These are phyloP conservation scores for Penicillium cinerascens DNA, from an alignment of 495 filamentous ascomycete genomes.

Conservation along the genomic window DNA sequence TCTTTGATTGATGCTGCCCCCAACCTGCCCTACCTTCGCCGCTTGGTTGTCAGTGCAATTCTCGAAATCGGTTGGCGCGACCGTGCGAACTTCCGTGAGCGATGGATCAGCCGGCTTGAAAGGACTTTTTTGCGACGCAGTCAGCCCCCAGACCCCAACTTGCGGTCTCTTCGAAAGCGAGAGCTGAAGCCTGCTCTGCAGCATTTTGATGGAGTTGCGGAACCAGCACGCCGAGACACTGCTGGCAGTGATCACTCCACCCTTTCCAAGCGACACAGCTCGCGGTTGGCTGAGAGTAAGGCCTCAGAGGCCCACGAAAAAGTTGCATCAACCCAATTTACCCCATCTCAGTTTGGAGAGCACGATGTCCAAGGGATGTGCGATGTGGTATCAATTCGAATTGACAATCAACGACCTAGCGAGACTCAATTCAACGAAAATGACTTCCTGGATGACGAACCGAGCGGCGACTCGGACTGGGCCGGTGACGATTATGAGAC, in stretches of 20 bases:
- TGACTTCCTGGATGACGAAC: constrained; percentile 74
- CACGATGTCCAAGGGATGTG: constrained; percentile 67
- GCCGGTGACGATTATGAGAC: constrained; percentile 43
- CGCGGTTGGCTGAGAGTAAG: constrained; percentile 34
- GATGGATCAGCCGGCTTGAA: constrained; percentile 63
- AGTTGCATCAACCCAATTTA: background rate
- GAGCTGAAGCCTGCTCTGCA: background rate
- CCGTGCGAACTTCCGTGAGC: constrained; percentile 66
- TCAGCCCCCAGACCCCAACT: constrained; percentile 45
- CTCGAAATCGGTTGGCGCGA: constrained; percentile 75
- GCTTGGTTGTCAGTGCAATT: constrained; percentile 66
- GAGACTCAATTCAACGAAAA: constrained; percentile 71
- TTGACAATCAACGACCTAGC: constrained; percentile 77
- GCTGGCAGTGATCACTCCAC: constrained; percentile 15
- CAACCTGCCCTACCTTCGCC: constrained; percentile 58
- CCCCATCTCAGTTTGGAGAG: constrained; percentile 6
- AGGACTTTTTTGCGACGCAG: constrained; percentile 60
- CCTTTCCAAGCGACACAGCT: constrained; percentile 41
- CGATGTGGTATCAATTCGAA: constrained; percentile 69
- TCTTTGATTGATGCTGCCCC: constrained; percentile 68
- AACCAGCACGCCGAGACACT: constrained; percentile 5
- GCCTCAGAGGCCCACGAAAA: constrained; percentile 18
- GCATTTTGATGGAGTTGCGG: background rate
- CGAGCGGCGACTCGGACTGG: constrained; percentile 78
- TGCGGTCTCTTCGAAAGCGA: constrained; percentile 23